Base-by-base conservation (phyloP, 1,284 basidiomycete species). In the Wolfiporia cocos region DNA sequence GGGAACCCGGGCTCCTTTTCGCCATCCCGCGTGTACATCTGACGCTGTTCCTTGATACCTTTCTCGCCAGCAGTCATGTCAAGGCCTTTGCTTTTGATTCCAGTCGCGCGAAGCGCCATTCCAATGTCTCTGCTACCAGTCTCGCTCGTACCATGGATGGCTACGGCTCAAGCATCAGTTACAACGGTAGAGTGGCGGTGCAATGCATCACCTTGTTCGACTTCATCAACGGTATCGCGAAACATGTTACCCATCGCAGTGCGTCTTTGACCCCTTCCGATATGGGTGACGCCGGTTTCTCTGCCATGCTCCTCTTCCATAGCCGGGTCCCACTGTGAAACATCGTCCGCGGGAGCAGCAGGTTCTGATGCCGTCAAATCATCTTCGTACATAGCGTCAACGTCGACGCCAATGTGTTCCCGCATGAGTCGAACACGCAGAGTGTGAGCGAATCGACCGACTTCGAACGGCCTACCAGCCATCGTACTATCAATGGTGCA, bases 381-480 rank as follows among this genome's bases (percentile, higher is more conserved):
- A 49, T 88, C 86, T 50, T 92, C 85, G 45, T 86, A 82, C 53
- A 97, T 71, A 6, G 81, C 78, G 59, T 99, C 95, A 19, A 98
- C 93, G 60, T 99, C 93, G 42, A 98, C 74, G 3, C 95, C 95
- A 42, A 95, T 70, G 61, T 99, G 95, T 62, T 99, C 95, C 42
- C 90, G 78, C 95, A 99, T 99, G 37, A 99, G 72, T 6, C 94
- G 81, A 37, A 99, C 73, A 9, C 95, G 85, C 20, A 99, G 74
- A 2, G 90, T 90, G 63, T 99, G 96, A 5, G 96, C 92, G 62
- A 96, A 99, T 5, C 94, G 83, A 12, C 95, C 95, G 47, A 99
- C 95, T 72, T 92, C 84, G 74, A 87, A 99, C 1, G 93, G 91
- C 55, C 82, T 81, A 22, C 96, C 95, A 5, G 80, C 95, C 96